Evolutionary conservation across 2,329 filamentous ascomycete genomes (phyloP).

Genomic region (Trichothecium sympodiale): DNA sequence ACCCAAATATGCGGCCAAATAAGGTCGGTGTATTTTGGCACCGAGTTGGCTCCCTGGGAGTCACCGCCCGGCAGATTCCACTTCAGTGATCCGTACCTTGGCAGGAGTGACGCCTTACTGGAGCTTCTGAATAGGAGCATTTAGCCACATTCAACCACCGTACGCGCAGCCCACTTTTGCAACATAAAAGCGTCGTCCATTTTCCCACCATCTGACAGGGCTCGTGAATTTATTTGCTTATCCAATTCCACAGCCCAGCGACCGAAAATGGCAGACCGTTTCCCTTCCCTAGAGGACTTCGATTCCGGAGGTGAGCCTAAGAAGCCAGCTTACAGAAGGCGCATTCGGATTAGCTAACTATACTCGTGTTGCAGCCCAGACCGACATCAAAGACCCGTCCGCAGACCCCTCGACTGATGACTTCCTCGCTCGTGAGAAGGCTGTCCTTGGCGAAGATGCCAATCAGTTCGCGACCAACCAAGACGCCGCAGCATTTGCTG

Average conservation of each 20-base stretch:
- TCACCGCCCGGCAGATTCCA: conserved; percentile 26
- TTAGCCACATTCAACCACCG: not conserved
- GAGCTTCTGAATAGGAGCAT: not conserved
- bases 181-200: not conserved
- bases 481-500: conserved; percentile 55
- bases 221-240: not conserved
- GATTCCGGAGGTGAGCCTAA: conserved; percentile 46
- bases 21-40: too few species aligned
- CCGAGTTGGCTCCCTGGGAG: not conserved
- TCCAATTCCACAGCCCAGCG: not conserved
- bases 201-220: not conserved
- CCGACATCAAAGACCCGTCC: conserved; percentile 47
- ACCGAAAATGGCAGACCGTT: conserved; percentile 60
- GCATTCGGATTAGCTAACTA: not conserved
- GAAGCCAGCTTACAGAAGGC: not conserved
- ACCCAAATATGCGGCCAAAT: too few species aligned
- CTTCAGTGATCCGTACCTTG: conserved; percentile 9
- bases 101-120: not conserved
- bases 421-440: conserved; percentile 87
- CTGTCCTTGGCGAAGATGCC: conserved; percentile 82
- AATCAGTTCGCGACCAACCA: conserved; percentile 74
- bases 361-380: conserved; percentile 45
- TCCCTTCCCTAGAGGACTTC: conserved; percentile 71
- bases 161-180: not conserved
- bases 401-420: conserved; percentile 58